Evolutionary conservation across 257 asterid genomes (phyloP), one percentile per base, ranked within the genome.

Genomic region (Perilla frutescens): DNA sequence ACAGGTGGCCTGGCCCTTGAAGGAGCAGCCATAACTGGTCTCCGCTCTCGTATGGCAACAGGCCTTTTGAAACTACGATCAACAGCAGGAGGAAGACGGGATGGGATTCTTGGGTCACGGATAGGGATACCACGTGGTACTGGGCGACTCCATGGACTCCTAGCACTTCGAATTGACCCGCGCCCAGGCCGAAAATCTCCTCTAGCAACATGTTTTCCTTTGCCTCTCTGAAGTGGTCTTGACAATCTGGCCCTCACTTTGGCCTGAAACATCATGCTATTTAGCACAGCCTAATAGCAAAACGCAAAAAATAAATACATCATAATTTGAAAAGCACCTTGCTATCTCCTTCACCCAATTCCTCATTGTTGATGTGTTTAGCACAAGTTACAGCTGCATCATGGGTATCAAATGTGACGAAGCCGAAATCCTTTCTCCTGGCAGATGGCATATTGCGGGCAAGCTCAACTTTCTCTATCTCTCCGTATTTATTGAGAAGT

Each of bases 381-480:
- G 97, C 97, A 69, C 99, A 95, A 55, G 84, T 82, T 39, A 92
- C 90, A 13, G 98, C 99, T 41, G 97, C 91, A 67, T 95, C 98
- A 72, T 95, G 99, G 68, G 87, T 77, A 76, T 82, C 92, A 74
- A 95, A 95, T 4, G 96, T 87, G 32, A 95, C 98, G 64, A 95
- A 95, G 70, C 99, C 99, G 71, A 95, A 95, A 81, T 95, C 99
- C 82, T 87, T 95, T 82, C 99, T 87, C 89, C 91, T 89, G 54
- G 99, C 99, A 7, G 99, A 87, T 66, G 99, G 96, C 99, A 95
- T 95, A 76, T 95, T 90, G 41, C 97, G 90, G 44, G 98, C 98
- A 76, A 95, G 97, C 87, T 92, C 97, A 81, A 92, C 84, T 54
- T 90, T 92, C 83, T 90, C 97, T 72, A 94, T 80, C 67, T 82